These are phyloP conservation scores for Phaseolus lunatus DNA, from an alignment of 306 rosid genomes.

Conservation along the genomic window DNA sequence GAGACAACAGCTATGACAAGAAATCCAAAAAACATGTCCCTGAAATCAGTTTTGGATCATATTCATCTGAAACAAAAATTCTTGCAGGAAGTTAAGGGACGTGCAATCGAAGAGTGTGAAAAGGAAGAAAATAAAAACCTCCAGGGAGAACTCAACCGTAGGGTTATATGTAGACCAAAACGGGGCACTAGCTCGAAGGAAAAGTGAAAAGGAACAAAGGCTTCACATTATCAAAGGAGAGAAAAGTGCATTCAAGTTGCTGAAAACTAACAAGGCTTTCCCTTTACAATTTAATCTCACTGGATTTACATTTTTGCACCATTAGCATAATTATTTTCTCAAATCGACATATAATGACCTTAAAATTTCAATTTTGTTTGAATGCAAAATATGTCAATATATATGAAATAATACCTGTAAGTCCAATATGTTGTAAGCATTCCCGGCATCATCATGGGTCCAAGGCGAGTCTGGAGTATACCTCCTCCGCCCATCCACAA, in stretches of 20 bases:
- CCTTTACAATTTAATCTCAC: neutral
- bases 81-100: neutral
- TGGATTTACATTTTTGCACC: neutral
- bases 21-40: constrained; percentile 2
- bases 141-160: neutral
- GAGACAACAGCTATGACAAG: constrained; percentile 3
- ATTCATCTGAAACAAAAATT: neutral
- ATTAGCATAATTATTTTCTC: neutral
- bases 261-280: constrained; percentile 11
- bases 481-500: constrained; percentile 84
- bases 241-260: constrained; percentile 14
- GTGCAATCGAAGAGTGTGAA: constrained; percentile 7
- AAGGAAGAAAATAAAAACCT: constrained; percentile 12
- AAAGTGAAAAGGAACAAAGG: neutral
- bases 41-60: constrained; percentile 16
- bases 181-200: neutral
- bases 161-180: constrained; percentile 3
- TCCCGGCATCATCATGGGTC: constrained; percentile 74
- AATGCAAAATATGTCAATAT: neutral
- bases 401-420: constrained; percentile 63
- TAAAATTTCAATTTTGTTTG: constrained; percentile 14
- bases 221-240: neutral
- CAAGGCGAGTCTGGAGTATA: constrained; percentile 71
- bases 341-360: neutral
- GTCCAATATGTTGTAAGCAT: constrained; percentile 75